Evolutionary conservation across 2,329 filamentous ascomycete species (phyloP), one percentile per base, ranked within the genome.

Genomic region (Thielaviopsis punctulata): DNA sequence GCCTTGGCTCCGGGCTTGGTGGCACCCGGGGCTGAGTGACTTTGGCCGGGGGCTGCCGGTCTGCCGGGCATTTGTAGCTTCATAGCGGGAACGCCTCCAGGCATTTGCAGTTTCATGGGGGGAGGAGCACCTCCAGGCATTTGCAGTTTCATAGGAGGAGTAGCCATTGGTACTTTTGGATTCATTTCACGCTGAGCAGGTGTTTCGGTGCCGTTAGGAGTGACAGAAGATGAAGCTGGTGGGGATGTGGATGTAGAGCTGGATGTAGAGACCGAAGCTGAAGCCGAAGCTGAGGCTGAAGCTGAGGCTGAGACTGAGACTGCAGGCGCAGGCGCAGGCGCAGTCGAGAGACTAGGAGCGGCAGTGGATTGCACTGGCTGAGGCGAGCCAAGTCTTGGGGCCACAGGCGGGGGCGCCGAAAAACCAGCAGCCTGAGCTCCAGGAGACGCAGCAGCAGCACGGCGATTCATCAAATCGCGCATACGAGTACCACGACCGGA

Each of bases 381-480:
- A n/a, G n/a, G n/a, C n/a, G n/a, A n/a, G n/a, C 30, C 30, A 4
- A 33, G 9, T 12, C 4, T 13, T 12, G 4, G 30, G 30, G 9
- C 30, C 3, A 3, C 4, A 13, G 4, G 9, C 10, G 30, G 30
- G 3, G 30, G 30, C 30, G 9, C 30, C 10, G 30, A 33, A 13
- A 33, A n/a, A n/a, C n/a, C 15, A 12, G 30, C 10, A 12, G 9
- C 30, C 4, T 6, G 30, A 12, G 30, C 30, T 3, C 30, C 30
- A 4, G 30, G 30, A 3, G 30, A 33, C 15, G 30, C 30, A 33
- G 30, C 30, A 33, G 30, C 30, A 33, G 30, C 30, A 33, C 51
- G 45, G 23, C 47, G 23, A 21, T 53, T 49, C 43, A 53, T 53
- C 12, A 53, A n/a, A 4, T 49, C 47, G 4, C 39, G 18, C 8